Evolutionary conservation across 2,329 filamentous ascomycete genomes (phyloP).

Genomic region (Xylariaceae sp.): DNA sequence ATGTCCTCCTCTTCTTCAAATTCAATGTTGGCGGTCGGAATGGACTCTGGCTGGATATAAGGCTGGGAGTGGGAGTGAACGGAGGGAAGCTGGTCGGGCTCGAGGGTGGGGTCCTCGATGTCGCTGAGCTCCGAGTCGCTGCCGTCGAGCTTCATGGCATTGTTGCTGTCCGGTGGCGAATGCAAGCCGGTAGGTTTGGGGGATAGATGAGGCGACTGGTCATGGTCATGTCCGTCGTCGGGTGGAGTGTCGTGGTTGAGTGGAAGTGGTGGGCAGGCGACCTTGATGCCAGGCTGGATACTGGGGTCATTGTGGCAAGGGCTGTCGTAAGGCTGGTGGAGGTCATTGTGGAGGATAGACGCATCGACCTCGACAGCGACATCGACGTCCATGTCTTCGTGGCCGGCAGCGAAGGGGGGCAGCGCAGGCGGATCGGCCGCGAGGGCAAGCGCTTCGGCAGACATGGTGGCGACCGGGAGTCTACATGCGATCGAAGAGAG

Average conservation of each 20-base stretch:
- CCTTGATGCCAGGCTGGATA: too few relatives aligned
- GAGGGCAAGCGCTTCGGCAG: constrained; percentile 53
- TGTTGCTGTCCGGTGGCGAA: constrained; percentile 64
- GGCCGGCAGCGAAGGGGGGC: constrained; percentile 9
- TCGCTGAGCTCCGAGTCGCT: constrained; percentile 65
- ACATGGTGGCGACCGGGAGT: constrained; percentile 44
- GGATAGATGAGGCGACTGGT: constrained; percentile 20
- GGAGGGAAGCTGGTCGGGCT: constrained; percentile 22
- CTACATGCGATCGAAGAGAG: constrained; percentile 42
- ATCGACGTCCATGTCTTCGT: too few relatives aligned
- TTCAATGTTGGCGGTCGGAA: constrained; percentile 37
- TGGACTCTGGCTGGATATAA: constrained; percentile 15
- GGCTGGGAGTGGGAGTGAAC: constrained; percentile 8
- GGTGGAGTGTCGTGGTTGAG: constrained; percentile 5
- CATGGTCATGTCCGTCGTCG: constrained; percentile 9
- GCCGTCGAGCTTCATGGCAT: constrained; percentile 55
- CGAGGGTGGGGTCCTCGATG: constrained; percentile 50
- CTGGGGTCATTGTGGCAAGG: too few relatives aligned
- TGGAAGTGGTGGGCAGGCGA: too few relatives aligned
- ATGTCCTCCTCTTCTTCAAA: constrained; percentile 61
- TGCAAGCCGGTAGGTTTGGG: constrained; percentile 51
- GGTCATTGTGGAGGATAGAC: constrained; percentile 17
- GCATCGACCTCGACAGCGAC: constrained; percentile 13
- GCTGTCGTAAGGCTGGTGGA: constrained; percentile 25
- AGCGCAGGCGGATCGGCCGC: constrained; percentile 37